Base-by-base conservation (phyloP, 2,329 filamentous ascomycete species). In the Hypoxylon sp. region DNA sequence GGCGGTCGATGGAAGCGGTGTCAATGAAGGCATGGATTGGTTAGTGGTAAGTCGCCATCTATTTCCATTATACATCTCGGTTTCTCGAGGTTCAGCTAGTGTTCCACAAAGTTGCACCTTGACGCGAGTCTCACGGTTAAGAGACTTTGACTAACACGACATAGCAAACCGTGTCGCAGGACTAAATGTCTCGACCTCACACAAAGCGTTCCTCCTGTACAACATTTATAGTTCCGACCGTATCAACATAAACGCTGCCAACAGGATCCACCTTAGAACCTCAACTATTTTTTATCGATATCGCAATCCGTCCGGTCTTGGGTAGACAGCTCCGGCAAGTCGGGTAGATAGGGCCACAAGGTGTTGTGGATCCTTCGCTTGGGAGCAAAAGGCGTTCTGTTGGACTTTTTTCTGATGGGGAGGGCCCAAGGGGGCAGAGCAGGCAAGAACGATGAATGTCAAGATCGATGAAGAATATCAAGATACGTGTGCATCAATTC, bases 1-100 rank as follows among this genome's bases (percentile, higher is more conserved):
- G 73, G 96, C 96, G 13, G 95, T 99, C 63, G 96, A 98, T 79
- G 96, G 96, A 47, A 92, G 92, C 77, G 96, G 96, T 80, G 93
- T 99, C 48, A 93, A 91, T 71, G 96, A 99, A 82, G 96, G 96
- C 67, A 99, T 99, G 96, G 96, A 99, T 82, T 99, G 96, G 96
- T 85, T 99, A 79, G 94, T 97, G 86, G 93, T 95, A 82, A 81
- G 86, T 85, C 14, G 3, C 31, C 31, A 26, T 29, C 29, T 39
- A 46, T n/a, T 50, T 24, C 13, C 53, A 60, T 37, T 22, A 13
- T 35, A 19, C 51, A 13, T 48, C 24, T 31, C 9, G 9, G 19
- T 53, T 33, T 52, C 39, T 44, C 8, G 13, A 46, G 37, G 22
- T 11, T n/a, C 22, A 26, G 39, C 22, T 53, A 17, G 62, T 29